phyloP scores from a whole-genome alignment of 352 stramenopile genomes.

The Achlya hypogyna region DNA sequence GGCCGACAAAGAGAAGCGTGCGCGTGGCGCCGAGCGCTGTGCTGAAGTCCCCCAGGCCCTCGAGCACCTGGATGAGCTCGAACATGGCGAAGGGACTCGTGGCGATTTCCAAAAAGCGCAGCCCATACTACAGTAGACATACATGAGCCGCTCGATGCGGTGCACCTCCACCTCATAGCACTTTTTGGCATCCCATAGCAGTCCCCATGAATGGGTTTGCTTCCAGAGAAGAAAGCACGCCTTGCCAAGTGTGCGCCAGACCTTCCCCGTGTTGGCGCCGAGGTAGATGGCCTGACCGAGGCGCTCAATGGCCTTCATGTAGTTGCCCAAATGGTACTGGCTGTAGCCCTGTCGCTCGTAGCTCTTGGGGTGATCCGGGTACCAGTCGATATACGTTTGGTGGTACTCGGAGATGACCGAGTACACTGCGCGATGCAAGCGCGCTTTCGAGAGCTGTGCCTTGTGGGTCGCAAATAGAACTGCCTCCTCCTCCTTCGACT shows the following conservation, averaged over 20 bases:
- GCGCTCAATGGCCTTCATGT: conserved; percentile 32
- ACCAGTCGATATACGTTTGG: conserved; percentile 44
- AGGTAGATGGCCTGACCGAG: conserved; percentile 43
- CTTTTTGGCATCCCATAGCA: conserved; percentile 48
- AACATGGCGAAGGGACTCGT: conserved; percentile 16
- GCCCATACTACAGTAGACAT: conserved; percentile 2
- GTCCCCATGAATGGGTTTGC: conserved; percentile 40
- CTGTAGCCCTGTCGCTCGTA: conserved; percentile 55
- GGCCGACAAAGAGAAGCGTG: conserved; percentile 14
- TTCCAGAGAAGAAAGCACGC: conserved; percentile 43
- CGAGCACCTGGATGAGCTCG: conserved; percentile 6
- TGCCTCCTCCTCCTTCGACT: neutral
- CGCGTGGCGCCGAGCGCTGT: neutral
- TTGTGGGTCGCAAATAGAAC: conserved; percentile 13
- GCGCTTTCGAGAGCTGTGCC: neutral
- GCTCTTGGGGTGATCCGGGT: conserved; percentile 47
- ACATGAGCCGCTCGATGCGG: neutral
- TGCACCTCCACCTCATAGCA: conserved; percentile 3
- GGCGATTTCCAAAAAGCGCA: conserved; percentile 3
- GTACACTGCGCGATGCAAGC: conserved; percentile 24
- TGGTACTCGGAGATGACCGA: conserved; percentile 45
- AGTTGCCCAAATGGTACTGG: conserved; percentile 37
- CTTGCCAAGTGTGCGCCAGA: conserved; percentile 49
- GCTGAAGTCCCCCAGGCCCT: conserved; percentile 10
- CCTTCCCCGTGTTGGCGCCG: conserved; percentile 29